Conservation (phyloP, 116 monocot genomes). For the Papilionanthe hybrid region DNA sequence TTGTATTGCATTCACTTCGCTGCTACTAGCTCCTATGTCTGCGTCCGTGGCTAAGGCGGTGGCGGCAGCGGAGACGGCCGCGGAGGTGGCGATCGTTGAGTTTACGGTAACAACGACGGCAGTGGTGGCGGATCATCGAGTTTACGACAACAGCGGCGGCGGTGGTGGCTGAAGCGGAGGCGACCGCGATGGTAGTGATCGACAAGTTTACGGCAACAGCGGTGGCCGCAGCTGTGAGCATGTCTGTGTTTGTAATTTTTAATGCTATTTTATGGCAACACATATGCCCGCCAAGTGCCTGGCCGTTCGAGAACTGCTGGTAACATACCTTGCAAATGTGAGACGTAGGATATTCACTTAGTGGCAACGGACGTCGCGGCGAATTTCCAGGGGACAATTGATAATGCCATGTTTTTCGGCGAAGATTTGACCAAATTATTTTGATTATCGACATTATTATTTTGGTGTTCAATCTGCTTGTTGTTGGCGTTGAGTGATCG, state of each 20-base stretch:
- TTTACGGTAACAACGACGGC: neutral
- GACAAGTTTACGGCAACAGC: too few species aligned
- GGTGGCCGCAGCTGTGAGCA: too few species aligned
- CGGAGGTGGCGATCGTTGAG: too few species aligned
- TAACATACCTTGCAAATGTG: conserved; percentile 75
- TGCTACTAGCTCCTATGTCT: too few species aligned
- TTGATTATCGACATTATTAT: too few species aligned
- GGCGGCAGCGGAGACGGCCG: too few species aligned
- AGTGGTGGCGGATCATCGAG: too few species aligned
- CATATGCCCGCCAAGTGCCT: conserved; percentile 93
- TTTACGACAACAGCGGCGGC: too few species aligned
- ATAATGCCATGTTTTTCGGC: conserved; percentile 15
- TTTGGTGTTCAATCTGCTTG: neutral
- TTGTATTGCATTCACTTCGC: neutral
- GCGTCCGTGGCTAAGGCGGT: too few species aligned
- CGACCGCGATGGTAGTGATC: too few species aligned
- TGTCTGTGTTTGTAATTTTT: too few species aligned
- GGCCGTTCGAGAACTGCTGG: conserved; percentile 58
- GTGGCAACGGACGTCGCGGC: neutral
- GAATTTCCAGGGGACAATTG: conserved; percentile 29
- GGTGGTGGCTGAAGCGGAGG: neutral
- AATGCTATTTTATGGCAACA: conserved; percentile 69
- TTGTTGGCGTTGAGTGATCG: conserved; percentile 1
- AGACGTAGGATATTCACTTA: conserved; percentile 49
- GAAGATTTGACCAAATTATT: neutral